Evolutionary conservation across 1,284 basidiomycete genomes (phyloP), one percentile per base, ranked within the genome.

Genomic region (Cronartium ribicola): DNA sequence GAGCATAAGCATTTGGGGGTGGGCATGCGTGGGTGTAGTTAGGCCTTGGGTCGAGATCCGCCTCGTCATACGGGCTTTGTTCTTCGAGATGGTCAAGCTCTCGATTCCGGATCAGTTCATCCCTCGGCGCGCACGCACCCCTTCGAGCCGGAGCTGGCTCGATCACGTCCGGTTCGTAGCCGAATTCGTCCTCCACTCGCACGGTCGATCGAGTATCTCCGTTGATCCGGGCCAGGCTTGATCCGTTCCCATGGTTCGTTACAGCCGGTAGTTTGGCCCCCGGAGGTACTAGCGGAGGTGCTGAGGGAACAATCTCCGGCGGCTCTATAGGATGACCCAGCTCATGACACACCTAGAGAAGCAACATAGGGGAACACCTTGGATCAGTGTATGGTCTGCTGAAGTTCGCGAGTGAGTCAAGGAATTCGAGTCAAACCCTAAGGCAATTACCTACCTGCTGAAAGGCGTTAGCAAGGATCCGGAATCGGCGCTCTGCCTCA

Each of bases 401-500:
- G 29, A 29, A 29, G 29, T 29, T 29, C 29, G 29, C 2, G 29
- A 29, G 29, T 29, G 29, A 29, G 29, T 29, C 29, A 29, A 29
- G 29, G 29, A 29, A 29, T 29, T 29, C 29, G 29, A 29, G 29
- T 29, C 29, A 29, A 29, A 29, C 29, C 2, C 1, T 29, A 29
- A 29, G 29, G 29, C 29, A 29, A 29, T 29, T 29, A 29, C 29
- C 29, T 29, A 29, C 51, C 51, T 57, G 69, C 7, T 72, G 62
- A 22, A 65, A 72, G n/a, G 69, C 69, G 22, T 65, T 60, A n/a
- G 69, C 41, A 22, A 72, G 37, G 41, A 65, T 20, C 37, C 40
- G 39, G 40, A 72, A 72, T 20, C 69, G 22, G 36, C 51, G 44
- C n/a, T 51, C 48, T 14, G 69, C 69, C 48, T 72, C 69, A 22